Conservation (phyloP, 768 basidiomycete genomes). For the Cystofilobasidium macerans region DNA sequence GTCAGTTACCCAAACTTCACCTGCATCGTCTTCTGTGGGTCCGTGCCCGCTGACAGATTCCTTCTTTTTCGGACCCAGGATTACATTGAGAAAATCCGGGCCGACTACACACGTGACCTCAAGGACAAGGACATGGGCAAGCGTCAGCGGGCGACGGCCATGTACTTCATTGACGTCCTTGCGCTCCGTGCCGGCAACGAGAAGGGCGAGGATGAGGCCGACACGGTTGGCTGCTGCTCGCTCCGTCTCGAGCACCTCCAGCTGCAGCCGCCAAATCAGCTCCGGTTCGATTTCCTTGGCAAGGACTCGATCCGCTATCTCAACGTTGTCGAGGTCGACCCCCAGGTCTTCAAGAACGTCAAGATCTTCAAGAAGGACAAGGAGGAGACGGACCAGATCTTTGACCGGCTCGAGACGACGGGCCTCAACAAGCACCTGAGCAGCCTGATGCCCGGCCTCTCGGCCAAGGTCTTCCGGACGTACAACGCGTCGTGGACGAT, state of each 20-base stretch:
- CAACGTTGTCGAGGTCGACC: conserved; percentile 75
- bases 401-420: conserved; percentile 87
- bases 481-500: conserved; percentile 97
- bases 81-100: conserved; percentile 79
- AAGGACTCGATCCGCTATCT: conserved; percentile 93
- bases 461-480: conserved; percentile 99
- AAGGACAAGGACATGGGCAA: conserved; percentile 86
- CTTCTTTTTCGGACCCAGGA: conserved; percentile 44
- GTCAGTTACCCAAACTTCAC: too few relatives aligned
- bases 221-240: conserved; percentile 98
- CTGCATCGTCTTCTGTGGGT: too few relatives aligned
- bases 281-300: conserved; percentile 89
- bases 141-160: conserved; percentile 92
- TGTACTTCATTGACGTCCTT: conserved; percentile 96
- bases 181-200: conserved; percentile 98
- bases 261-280: conserved; percentile 68
- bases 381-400: conserved; percentile 71
- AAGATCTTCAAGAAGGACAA: conserved; percentile 88
- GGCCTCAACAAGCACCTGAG: conserved; percentile 83
- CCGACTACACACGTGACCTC: conserved; percentile 73
- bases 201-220: conserved; percentile 98
- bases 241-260: conserved; percentile 94
- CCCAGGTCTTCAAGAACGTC: conserved; percentile 95
- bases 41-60: too few relatives aligned
- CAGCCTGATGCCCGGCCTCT: conserved; percentile 91